Conservation (phyloP, 768 basidiomycete species). For the Tylopilus rubrobrunneus region DNA sequence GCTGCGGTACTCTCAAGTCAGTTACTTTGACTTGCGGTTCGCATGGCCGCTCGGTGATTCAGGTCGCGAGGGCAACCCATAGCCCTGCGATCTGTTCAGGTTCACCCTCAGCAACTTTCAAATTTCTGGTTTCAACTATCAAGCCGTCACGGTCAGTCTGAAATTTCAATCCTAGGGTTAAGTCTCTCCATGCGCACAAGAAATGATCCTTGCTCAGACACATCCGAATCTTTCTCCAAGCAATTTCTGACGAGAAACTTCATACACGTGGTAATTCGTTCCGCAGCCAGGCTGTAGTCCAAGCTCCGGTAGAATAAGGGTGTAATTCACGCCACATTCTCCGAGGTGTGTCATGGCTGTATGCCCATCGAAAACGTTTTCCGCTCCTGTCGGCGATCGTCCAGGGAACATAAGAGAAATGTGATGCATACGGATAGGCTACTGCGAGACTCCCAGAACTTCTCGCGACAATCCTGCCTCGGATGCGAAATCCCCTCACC, state of each 20-base stretch:
- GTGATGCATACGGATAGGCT: not conserved
- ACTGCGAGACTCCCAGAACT: not conserved
- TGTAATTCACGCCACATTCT: not conserved
- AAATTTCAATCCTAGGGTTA: not conserved
- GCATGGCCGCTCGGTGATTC: not conserved
- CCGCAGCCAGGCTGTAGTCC: not conserved
- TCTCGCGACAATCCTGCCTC: not conserved
- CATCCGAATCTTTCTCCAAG: not conserved
- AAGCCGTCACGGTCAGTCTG: not conserved
- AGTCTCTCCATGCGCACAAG: not conserved
- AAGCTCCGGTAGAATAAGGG: not conserved
- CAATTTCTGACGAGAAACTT: not conserved
- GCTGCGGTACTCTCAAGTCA: too few species aligned
- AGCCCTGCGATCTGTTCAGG: not conserved
- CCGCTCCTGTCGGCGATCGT: not conserved
- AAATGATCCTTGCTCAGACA: not conserved
- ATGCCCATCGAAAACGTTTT: slow-evolving; percentile 1
- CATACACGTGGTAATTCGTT: not conserved
- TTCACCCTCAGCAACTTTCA: not conserved
- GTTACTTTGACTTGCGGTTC: not conserved
- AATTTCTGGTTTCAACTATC: too few species aligned
- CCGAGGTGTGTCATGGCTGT: not conserved
- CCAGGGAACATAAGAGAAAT: not conserved
- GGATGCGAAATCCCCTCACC: not conserved
- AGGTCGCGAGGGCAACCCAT: not conserved